A percentile compares a stretch with the other conserved stretches of the same genome.
Evolutionary conservation across 2,329 filamentous ascomycete genomes (phyloP).

Genomic region (Xylariaceae sp.): DNA sequence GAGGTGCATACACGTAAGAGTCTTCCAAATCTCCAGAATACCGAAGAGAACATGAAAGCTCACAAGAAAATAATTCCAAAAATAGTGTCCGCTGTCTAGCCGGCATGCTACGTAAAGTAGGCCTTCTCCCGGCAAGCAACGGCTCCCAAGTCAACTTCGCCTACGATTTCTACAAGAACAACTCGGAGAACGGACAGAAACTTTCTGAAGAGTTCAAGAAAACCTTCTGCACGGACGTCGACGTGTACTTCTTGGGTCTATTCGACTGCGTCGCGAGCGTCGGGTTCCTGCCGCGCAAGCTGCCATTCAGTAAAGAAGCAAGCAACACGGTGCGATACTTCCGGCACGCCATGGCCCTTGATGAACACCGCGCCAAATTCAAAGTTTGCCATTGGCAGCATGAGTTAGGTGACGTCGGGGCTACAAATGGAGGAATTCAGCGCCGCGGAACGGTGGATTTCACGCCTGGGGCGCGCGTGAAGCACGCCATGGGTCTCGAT

Average conservation of each 20-base stretch:
- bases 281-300: constrained; percentile 15
- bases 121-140: constrained; percentile 13
- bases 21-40: background rate
- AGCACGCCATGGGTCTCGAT: constrained; percentile 1
- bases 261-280: constrained; percentile 17
- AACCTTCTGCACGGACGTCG: constrained; percentile 15
- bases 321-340: constrained; percentile 14
- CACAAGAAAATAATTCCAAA: too few relatives aligned
- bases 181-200: constrained; percentile 11
- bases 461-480: constrained; percentile 3
- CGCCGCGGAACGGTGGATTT: constrained; percentile 11
- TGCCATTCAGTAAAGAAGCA: constrained; percentile 14
- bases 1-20: constrained; percentile 16
- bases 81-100: constrained; percentile 13
- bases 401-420: background rate
- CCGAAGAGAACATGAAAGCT: background rate
- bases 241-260: constrained; percentile 14
- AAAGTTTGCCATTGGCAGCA: constrained; percentile 16
- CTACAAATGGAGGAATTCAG: background rate
- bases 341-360: constrained; percentile 15
- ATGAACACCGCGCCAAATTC: constrained; percentile 16
- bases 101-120: constrained; percentile 17
- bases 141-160: constrained; percentile 16
- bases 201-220: constrained; percentile 14
- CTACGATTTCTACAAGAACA: constrained; percentile 17